Percentiles rank a stretch among this genome's conserved stretches.
Conservation (phyloP, 768 basidiomycete species). For the Podaxis rugospora region DNA sequence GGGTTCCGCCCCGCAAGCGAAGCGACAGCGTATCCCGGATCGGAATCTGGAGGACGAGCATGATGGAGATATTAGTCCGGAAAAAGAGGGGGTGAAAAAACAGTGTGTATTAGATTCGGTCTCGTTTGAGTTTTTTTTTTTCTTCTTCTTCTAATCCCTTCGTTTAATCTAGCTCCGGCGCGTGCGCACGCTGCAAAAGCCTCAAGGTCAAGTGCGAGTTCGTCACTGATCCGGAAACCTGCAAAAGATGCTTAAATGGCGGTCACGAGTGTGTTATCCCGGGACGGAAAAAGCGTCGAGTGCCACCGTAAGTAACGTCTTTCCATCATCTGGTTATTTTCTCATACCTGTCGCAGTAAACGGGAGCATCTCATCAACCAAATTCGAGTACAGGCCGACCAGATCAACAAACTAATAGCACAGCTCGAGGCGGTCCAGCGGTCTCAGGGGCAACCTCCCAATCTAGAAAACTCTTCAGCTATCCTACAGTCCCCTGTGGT, state of each 20-base stretch:
- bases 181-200: conserved; percentile 69
- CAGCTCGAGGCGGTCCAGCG: conserved; percentile 45
- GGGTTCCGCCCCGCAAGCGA: conserved; percentile 23
- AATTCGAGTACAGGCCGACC: conserved; percentile 68
- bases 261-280: conserved; percentile 75
- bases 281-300: conserved; percentile 77
- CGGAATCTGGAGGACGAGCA: conserved; percentile 33
- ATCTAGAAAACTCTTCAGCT: conserved; percentile 22
- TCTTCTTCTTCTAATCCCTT: neutral
- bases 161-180: conserved; percentile 39
- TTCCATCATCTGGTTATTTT: neutral
- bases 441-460: conserved; percentile 16
- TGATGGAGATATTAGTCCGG: conserved; percentile 26
- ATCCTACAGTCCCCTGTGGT: conserved; percentile 34
- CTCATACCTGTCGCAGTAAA: conserved; percentile 43
- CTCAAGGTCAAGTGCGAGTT: conserved; percentile 75
- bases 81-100: conserved; percentile 37
- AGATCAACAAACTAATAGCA: conserved; percentile 69
- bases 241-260: conserved; percentile 69
- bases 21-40: conserved; percentile 30
- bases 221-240: conserved; percentile 64
- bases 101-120: conserved; percentile 28
- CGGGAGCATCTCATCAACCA: conserved; percentile 75
- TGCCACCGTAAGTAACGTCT: conserved; percentile 59
- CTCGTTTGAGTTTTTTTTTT: conserved; percentile 2